phyloP scores from a whole-genome alignment of 169 alveolate species.

The Plasmodium coatneyi region DNA sequence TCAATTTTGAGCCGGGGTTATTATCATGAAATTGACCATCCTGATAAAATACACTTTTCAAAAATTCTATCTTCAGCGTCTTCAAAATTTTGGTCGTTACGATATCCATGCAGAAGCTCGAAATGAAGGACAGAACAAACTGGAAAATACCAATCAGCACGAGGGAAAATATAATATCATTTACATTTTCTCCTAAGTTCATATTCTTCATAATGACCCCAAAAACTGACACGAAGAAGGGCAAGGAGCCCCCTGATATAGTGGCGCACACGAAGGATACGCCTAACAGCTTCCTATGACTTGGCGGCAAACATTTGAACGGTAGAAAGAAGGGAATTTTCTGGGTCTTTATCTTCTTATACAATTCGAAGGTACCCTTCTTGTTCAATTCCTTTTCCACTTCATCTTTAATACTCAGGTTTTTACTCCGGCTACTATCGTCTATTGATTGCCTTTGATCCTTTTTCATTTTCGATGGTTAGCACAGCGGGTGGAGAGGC shows the following conservation, averaged over 20 bases:
- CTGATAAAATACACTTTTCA: constrained; percentile 72
- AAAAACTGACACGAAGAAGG: constrained; percentile 55
- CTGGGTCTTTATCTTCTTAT: constrained; percentile 37
- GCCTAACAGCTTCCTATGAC: constrained; percentile 24
- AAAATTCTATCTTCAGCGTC: constrained; percentile 51
- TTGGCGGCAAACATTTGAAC: constrained; percentile 38
- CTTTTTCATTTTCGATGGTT: constrained; percentile 10
- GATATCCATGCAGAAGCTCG: constrained; percentile 57
- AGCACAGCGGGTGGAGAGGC: neutral
- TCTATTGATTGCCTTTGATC: neutral
- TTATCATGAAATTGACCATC: constrained; percentile 78
- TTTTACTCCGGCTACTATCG: neutral
- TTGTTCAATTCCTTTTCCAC: constrained; percentile 64
- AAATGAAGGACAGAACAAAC: constrained; percentile 39
- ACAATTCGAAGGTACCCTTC: constrained; percentile 28
- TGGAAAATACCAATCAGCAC: constrained; percentile 53
- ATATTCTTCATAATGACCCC: constrained; percentile 43
- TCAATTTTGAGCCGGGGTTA: constrained; percentile 73
- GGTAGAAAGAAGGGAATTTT: constrained; percentile 61
- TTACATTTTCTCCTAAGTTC: constrained; percentile 34
- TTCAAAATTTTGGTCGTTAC: constrained; percentile 41
- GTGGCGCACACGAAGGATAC: constrained; percentile 62
- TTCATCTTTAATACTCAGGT: constrained; percentile 53
- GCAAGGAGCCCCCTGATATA: constrained; percentile 58
- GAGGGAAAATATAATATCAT: constrained; percentile 28